Base-by-base conservation (phyloP, 371 early-diverging fungal species). In the Haplosporangium sp. region DNA sequence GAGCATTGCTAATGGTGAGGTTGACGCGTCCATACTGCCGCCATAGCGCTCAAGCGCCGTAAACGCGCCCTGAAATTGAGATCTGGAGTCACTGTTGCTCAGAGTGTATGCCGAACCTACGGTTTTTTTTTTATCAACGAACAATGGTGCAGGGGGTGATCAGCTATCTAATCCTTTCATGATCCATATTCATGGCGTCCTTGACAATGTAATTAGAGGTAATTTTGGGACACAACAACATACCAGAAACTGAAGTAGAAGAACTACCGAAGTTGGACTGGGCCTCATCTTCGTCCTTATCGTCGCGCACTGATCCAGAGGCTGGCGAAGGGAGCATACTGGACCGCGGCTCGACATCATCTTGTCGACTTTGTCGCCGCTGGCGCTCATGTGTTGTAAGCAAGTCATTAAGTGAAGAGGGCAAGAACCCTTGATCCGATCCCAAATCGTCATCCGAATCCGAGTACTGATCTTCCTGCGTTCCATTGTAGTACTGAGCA, bases 371-470 rank as follows among this genome's bases (percentile, higher is more conserved):
- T 77, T 74, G 83, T 56, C 69, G 81, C n/a, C 80, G 61, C 50
- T 83, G 84, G 12, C 85, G 71, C 59, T 87, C 87, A 14, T 65
- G 82, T 2, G 86, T 85, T 12, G 87, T 89, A 75, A 89, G 81
- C 20, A 89, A 64, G 41, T 89, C 89, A 51, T 85, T 87, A n/a
- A 89, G 66, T 10, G 89, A 89, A 6, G 89, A 83, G 5, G 89
- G 89, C 10, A 89, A 59, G 69, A 86, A 81, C 12, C 83, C 85
- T 62, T 85, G 83, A 10, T 82, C 76, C 8, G 64, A 58, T 38
- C 57, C 60, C 21, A 51, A 51, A 42, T 69, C 67, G 14, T 76
- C 70, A 13, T 74, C 69, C 12, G 70, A 74, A 36, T 72, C 69
- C 7, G 74, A 64, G 52, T 64, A 64, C 48, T 67, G 76, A 51